A percentile compares a stretch with the other conserved stretches of the same genome.
These are phyloP conservation scores for Sutorius eximius DNA, from an alignment of 1,284 basidiomycete species.

Conservation along the genomic window DNA sequence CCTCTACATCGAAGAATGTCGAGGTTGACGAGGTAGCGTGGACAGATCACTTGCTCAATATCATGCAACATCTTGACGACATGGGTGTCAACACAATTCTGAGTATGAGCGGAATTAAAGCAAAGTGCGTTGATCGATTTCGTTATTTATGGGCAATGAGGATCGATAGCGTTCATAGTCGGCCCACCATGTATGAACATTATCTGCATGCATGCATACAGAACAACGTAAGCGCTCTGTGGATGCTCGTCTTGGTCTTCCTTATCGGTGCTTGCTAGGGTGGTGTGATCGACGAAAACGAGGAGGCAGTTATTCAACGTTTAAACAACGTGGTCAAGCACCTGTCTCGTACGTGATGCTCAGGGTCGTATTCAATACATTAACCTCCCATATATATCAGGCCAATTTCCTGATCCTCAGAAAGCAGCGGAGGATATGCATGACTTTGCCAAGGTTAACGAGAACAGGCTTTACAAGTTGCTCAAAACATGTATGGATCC, in stretches of 20 bases:
- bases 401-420: conserved; percentile 64
- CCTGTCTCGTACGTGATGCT: conserved; percentile 51
- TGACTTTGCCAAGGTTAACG: conserved; percentile 85
- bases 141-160: not conserved
- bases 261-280: conserved; percentile 51
- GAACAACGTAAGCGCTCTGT: conserved; percentile 66
- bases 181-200: conserved; percentile 61
- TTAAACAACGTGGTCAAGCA: conserved; percentile 57
- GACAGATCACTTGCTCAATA: conserved; percentile 81
- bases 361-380: not conserved
- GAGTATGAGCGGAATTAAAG: conserved; percentile 60
- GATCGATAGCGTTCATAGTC: conserved; percentile 39
- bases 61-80: conserved; percentile 74
- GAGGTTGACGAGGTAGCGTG: conserved; percentile 79
- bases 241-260: conserved; percentile 4
- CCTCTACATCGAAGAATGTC: conserved; percentile 50
- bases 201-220: conserved; percentile 72
- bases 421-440: conserved; percentile 80
- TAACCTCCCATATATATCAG: conserved; percentile 33
- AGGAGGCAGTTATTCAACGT: conserved; percentile 58
- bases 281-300: conserved; percentile 80
- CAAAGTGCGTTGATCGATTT: conserved; percentile 40
- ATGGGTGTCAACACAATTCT: conserved; percentile 58
- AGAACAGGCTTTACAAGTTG: conserved; percentile 82
- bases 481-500: conserved; percentile 81